Conservation (phyloP, 306 rosid species). For the Fragaria vesca region DNA sequence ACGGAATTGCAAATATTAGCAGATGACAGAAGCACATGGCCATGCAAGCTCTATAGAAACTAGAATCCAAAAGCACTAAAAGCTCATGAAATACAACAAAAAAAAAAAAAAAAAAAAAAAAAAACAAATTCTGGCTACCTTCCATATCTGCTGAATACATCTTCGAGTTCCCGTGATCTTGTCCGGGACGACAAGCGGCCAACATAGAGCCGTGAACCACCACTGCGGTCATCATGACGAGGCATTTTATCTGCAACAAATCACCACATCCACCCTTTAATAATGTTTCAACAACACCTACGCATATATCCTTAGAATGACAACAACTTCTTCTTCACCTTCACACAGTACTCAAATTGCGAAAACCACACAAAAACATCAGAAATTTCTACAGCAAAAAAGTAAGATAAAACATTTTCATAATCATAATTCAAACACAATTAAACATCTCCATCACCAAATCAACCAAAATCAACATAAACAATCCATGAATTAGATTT, state of each 20-base stretch:
- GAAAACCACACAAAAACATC: not conserved
- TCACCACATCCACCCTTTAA: not conserved
- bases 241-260: constrained; percentile 40
- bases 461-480: not conserved
- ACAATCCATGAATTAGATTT: not conserved
- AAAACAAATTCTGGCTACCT: constrained; percentile 26
- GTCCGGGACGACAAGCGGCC: constrained; percentile 50
- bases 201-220: constrained; percentile 50
- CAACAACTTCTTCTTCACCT: not conserved
- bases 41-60: not conserved
- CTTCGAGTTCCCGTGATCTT: constrained; percentile 52
- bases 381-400: not conserved
- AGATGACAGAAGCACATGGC: not conserved
- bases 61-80: not conserved
- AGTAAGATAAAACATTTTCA: no score
- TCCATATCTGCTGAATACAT: constrained; percentile 45
- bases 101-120: no score
- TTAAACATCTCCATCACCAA: not conserved
- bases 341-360: not conserved
- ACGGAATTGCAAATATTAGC: not conserved
- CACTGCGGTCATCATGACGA: constrained; percentile 46
- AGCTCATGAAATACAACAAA: not conserved
- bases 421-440: not conserved
- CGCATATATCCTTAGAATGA: not conserved
- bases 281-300: not conserved